Conservation (phyloP, 1,139 yeast species). For the Yamadazyma atmosphaerica region DNA sequence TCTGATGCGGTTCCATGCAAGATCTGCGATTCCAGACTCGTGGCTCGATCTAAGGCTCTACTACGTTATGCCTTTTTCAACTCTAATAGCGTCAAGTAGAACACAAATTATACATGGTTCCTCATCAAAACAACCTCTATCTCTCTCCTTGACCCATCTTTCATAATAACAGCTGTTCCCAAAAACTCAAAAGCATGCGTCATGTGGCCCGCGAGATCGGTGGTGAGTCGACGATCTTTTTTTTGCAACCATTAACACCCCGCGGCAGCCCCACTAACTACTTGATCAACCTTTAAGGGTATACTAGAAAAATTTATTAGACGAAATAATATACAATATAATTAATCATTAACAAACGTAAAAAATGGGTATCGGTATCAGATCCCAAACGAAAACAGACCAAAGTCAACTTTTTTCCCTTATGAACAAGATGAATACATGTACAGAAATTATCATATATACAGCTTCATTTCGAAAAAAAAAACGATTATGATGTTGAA, state of each 20-base stretch:
- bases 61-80: too few species aligned
- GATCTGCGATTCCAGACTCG: too few species aligned
- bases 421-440: neutral
- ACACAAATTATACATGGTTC: too few species aligned
- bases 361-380: neutral
- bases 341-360: conserved; percentile 1
- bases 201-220: neutral
- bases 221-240: neutral
- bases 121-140: too few species aligned
- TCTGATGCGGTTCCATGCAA: too few species aligned
- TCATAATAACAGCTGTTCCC: too few species aligned
- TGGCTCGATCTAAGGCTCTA: too few species aligned
- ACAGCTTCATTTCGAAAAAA: neutral
- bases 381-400: conserved; percentile 1
- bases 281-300: neutral
- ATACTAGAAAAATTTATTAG: too few species aligned
- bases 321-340: conserved; percentile 1
- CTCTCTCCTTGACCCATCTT: too few species aligned
- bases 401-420: neutral
- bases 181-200: neutral
- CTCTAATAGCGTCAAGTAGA: too few species aligned
- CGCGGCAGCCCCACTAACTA: neutral
- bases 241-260: conserved; percentile 1
- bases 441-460: neutral
- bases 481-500: neutral